Base-by-base conservation (phyloP, 2,329 filamentous ascomycete genomes). In the Diaporthe nobilis region DNA sequence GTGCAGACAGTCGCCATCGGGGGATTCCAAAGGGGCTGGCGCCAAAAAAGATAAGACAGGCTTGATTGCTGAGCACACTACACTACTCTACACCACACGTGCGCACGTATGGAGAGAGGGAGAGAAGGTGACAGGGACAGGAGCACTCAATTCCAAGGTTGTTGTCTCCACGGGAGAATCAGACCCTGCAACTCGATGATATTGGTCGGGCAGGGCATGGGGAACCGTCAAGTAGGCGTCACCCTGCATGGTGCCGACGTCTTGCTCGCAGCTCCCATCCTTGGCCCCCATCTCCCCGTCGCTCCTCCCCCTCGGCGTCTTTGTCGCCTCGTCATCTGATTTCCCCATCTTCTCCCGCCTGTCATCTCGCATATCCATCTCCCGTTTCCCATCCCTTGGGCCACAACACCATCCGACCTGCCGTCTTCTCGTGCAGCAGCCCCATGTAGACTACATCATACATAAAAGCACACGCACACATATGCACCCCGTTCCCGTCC, bases 321-420 rank as follows among this genome's bases (percentile, higher is more conserved):
- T 67, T 49, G 28, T n/a, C 63, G 34, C 15, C 42, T 65, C 42
- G 39, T 65, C 60, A 65, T 65, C 44, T 20, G 44, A 51, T 25
- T 67, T 37, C 63, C 63, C 63, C 63, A 67, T 67, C 63, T 5
- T n/a, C 13, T 34, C 15, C 37, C 61, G 28, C 31, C 28, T 4
- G 47, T 28, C 65, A 68, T 68, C 47, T 51, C 47, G 65, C 65
- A 68, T 68, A 68, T 37, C 31, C 65, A 68, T 51, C 44, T 68
- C 22, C 44, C 28, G 28, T 34, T 37, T 51, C 15, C 55, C 25
- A 58, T 58, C 28, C 22, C 17, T 17, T 6, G 61, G 25, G 4
- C 42, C n/a, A 47, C 8, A 49, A 47, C 63, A 25, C 58, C 47
- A 25, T 15, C n/a, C 63, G 47, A 20, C 31, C 65, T 53, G 65